Conservation (phyloP, 2,329 filamentous ascomycete species). For the Monilinia vaccinii-corymbosi region DNA sequence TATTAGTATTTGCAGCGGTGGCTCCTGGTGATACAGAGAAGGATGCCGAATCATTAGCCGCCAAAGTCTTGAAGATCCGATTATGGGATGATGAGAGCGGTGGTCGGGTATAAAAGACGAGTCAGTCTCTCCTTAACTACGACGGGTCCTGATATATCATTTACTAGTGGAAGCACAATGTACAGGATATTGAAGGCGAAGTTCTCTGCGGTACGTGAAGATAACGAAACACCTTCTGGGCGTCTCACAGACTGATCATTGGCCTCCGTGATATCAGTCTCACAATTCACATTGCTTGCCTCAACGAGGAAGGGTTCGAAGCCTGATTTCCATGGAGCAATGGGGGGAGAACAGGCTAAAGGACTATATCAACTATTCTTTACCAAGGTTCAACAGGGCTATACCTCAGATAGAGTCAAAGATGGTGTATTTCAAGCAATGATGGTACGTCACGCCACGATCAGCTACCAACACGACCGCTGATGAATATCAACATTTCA, state of each 20-base stretch:
- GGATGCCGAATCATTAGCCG: constrained; percentile 74
- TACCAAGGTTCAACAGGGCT: constrained; percentile 61
- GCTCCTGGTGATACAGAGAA: constrained; percentile 84
- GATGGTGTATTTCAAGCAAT: constrained; percentile 97
- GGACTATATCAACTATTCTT: constrained; percentile 80
- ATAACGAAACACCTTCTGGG: neutral
- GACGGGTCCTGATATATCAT: constrained; percentile 12
- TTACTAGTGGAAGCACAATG: constrained; percentile 85
- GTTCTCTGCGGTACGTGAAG: constrained; percentile 70
- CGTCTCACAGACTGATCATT: neutral
- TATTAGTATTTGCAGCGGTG: constrained; percentile 86
- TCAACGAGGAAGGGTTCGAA: constrained; percentile 94
- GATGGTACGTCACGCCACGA: constrained; percentile 51
- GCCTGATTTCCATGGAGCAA: constrained; percentile 87
- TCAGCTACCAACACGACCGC: neutral
- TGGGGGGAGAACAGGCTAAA: constrained; percentile 68
- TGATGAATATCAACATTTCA: constrained; percentile 9
- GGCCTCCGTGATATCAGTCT: constrained; percentile 48
- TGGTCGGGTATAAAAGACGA: constrained; percentile 21
- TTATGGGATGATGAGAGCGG: constrained; percentile 55
- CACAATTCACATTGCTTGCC: constrained; percentile 90
- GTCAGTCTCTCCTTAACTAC: neutral
- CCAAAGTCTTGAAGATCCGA: constrained; percentile 80
- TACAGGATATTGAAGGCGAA: constrained; percentile 82
- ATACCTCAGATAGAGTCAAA: constrained; percentile 68